Evolutionary conservation across 306 rosid genomes (phyloP), one percentile per base, ranked within the genome.

Genomic region (Comarum palustre): DNA sequence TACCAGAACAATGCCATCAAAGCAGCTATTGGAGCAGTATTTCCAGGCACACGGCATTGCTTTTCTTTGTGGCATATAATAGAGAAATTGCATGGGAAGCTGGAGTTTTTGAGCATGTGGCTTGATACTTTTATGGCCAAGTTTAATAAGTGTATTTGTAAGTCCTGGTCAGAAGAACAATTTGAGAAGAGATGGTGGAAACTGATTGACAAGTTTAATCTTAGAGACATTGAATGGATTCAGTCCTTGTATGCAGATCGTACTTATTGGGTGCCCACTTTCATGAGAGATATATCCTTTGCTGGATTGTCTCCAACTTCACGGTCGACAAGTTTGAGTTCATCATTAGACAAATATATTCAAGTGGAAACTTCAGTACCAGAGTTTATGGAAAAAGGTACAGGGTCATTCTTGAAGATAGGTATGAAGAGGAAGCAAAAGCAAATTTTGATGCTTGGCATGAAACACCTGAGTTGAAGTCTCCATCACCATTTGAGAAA

Each of bases 371-470:
- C 80, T 22, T 62, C 76, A 8, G 41, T 78, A 34, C 61, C 54
- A 16, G 81, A 72, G 54, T 78, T 78, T 64, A 72, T 78, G 81
- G 73, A 71, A 20, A 71, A 20, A 47, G 59, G 11, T 78, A 78
- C 68, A 72, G 42, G 51, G 67, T 32, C 65, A 78, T 78, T 72
- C 72, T 78, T 39, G 77, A 78, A 72, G 77, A 78, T 72, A 72
- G 81, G 71, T 78, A 78, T 9, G 81, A 78, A 72, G 81, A 78
- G 22, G 81, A 78, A 78, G 77, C 68, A 19, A 78, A 71, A 64
- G 77, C 81, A 20, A 71, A 78, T 41, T 78, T 78, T 72, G 77
- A 78, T 78, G 73, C 73, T 38, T 77, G 80, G 80, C 80, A 77
- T 69, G 80, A 71, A 70, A 77, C 76, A 10, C 75, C 80, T 9